Evolutionary conservation across 1,284 basidiomycete species (phyloP).

Genomic region (Pseudozyma tsukubaensis): DNA sequence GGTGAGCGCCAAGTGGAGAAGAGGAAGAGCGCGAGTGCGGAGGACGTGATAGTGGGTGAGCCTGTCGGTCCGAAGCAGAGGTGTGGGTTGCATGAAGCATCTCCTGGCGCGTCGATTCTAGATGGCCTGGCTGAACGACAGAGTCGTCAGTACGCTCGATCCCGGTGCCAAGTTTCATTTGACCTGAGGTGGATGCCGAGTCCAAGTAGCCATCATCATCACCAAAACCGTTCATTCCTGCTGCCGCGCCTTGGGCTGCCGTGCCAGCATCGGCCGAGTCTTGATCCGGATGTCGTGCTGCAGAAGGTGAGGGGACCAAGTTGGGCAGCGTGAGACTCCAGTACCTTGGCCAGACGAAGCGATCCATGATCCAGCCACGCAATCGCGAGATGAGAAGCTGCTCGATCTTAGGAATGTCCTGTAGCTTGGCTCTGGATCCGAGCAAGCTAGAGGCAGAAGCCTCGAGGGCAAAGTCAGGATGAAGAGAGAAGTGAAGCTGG

Average conservation of each 20-base stretch:
- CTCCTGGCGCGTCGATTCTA: constrained; percentile 41
- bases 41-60: constrained; percentile 4
- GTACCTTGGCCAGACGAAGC: constrained; percentile 72
- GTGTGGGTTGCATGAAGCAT: constrained; percentile 16
- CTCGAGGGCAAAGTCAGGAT: constrained; percentile 74
- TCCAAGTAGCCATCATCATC: not conserved
- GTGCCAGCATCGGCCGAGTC: not conserved
- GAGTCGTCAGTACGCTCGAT: constrained; percentile 36
- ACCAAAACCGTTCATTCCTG: not conserved
- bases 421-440: constrained; percentile 73
- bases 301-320: constrained; percentile 39
- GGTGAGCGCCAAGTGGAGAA: constrained; percentile 2
- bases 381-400: constrained; percentile 73
- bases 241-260: not conserved
- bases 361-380: constrained; percentile 71
- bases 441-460: constrained; percentile 73
- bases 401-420: constrained; percentile 75
- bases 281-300: constrained; percentile 4
- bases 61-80: constrained; percentile 8
- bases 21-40: constrained; percentile 21
- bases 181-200: constrained; percentile 14
- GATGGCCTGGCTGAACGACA: constrained; percentile 42
- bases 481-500: constrained; percentile 72
- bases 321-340: constrained; percentile 70
- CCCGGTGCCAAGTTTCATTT: constrained; percentile 42